phyloP scores from a whole-genome alignment of 148 eudicot species.

The Diospyros lotus region DNA sequence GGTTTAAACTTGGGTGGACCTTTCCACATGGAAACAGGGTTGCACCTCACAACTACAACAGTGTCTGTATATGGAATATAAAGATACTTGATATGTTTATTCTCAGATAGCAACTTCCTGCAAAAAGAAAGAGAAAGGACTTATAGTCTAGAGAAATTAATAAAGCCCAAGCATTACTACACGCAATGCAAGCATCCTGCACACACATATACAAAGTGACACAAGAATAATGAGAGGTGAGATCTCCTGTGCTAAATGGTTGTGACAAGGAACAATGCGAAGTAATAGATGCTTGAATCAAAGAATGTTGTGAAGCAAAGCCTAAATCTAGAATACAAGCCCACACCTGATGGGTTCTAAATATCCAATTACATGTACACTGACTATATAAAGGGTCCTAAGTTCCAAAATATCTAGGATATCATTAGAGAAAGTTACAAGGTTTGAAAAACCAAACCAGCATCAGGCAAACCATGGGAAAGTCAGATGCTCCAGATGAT shows the following conservation, averaged over 20 bases:
- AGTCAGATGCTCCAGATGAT: slow-evolving; percentile 1
- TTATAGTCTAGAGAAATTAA: background rate
- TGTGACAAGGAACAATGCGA: background rate
- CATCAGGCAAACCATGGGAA: background rate
- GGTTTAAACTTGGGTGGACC: slow-evolving; percentile 72
- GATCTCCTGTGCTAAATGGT: background rate
- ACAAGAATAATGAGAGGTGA: too few species aligned
- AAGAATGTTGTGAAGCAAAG: background rate
- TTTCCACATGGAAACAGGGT: slow-evolving; percentile 79
- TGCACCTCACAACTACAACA: slow-evolving; percentile 94
- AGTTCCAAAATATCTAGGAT: too few species aligned
- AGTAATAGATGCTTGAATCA: background rate
- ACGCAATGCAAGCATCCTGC: background rate
- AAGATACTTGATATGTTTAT: slow-evolving; percentile 93
- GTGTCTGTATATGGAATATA: slow-evolving; percentile 84
- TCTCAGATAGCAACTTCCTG: slow-evolving; percentile 87
- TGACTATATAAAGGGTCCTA: too few species aligned
- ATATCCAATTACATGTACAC: too few species aligned
- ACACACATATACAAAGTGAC: too few species aligned
- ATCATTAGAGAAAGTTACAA: too few species aligned
- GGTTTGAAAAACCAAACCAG: background rate
- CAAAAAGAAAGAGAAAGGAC: slow-evolving; percentile 11
- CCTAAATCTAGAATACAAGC: background rate
- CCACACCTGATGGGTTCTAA: background rate
- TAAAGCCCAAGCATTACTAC: background rate